These are phyloP conservation scores for Phialemoniopsis sp. DNA, from an alignment of 2,329 filamentous ascomycete genomes.

Conservation along the genomic window DNA sequence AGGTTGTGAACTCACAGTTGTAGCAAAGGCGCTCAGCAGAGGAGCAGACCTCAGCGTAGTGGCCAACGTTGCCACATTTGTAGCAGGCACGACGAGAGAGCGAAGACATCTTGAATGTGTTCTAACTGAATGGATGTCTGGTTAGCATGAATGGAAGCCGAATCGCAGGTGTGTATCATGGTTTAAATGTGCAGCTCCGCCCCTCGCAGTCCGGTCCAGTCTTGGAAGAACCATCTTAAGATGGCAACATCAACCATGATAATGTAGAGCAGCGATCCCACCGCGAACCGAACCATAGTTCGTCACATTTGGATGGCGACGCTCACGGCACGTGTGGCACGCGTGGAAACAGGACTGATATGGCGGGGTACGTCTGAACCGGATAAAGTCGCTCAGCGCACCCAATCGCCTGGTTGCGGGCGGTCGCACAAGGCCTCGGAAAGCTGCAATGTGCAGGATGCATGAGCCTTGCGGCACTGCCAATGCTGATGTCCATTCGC, in stretches of 20 bases:
- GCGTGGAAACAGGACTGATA: neutral
- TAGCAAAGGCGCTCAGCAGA: slow-evolving; percentile 98
- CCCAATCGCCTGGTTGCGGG: neutral
- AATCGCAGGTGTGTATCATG: neutral
- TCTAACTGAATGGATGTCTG: no score
- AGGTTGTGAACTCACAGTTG: slow-evolving; percentile 76
- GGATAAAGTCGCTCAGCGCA: slow-evolving; percentile 1
- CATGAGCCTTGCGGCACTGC: slow-evolving; percentile 15
- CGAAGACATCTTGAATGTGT: slow-evolving; percentile 60
- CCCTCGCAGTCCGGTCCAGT: no score
- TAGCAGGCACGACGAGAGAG: slow-evolving; percentile 80
- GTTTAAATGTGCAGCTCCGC: no score
- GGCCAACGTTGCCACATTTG: slow-evolving; percentile 79
- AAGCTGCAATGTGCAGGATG: slow-evolving; percentile 15
- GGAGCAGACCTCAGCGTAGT: slow-evolving; percentile 87
- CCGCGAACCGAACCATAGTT: no score
- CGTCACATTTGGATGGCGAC: no score
- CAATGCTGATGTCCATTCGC: no score
- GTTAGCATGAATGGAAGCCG: neutral
- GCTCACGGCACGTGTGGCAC: no score
- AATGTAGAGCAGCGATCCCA: no score
- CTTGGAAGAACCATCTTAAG: no score
- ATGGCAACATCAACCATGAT: no score
- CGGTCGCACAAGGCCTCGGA: slow-evolving; percentile 3
- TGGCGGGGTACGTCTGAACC: neutral